phyloP scores from a whole-genome alignment of 345 rosid genomes.

The Populus alba region DNA sequence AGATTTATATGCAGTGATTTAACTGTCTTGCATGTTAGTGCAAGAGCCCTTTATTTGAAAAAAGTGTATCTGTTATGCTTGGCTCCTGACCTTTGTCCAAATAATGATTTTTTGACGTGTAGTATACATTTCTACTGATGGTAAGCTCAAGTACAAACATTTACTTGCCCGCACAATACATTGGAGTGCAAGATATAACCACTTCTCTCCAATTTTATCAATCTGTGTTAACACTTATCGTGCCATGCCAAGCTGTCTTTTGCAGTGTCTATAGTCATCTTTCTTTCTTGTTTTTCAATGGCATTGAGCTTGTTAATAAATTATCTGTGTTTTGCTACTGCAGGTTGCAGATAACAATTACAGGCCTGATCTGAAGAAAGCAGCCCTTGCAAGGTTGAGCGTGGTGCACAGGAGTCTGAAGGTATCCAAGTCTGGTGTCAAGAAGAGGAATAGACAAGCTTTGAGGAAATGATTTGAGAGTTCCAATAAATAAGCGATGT shows the following conservation, averaged over 20 bases:
- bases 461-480: conserved; percentile 1
- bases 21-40: background rate
- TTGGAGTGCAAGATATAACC: too few species aligned
- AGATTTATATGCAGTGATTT: background rate
- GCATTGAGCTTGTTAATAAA: background rate
- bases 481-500: background rate
- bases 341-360: conserved; percentile 83
- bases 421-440: conserved; percentile 83
- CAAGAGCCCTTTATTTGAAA: conserved; percentile 42
- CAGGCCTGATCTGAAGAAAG: conserved; percentile 85
- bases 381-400: conserved; percentile 87
- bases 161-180: background rate
- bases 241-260: background rate
- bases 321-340: background rate
- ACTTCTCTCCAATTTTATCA: too few species aligned
- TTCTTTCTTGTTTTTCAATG: background rate
- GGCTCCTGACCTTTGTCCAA: conserved; percentile 51
- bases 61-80: conserved; percentile 45
- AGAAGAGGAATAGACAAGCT: conserved; percentile 87
- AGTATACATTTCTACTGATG: background rate
- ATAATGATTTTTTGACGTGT: background rate
- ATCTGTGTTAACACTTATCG: too few species aligned
- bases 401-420: conserved; percentile 73
- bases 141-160: background rate
- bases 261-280: background rate